A percentile compares a stretch with the other conserved stretches of the same genome.
Conservation (phyloP, 345 rosid species). For the Durio zibethinus region DNA sequence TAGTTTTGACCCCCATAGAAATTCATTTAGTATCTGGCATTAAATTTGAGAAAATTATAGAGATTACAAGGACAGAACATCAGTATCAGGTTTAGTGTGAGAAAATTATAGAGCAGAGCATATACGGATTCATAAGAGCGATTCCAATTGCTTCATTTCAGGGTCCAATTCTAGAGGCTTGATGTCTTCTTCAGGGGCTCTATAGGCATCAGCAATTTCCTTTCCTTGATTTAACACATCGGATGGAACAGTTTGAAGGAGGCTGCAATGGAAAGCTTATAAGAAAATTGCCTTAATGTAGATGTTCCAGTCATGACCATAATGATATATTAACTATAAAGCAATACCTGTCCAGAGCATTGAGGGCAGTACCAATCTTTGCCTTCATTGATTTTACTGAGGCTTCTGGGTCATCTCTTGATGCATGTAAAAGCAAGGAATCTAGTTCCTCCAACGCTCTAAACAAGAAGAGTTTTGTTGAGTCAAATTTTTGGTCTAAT, state of each 20-base stretch:
- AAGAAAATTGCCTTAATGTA: background rate
- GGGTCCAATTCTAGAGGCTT: slow-evolving; percentile 44
- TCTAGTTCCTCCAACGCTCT: slow-evolving; percentile 81
- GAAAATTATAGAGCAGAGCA: background rate
- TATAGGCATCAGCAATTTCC: slow-evolving; percentile 69
- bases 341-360: slow-evolving; percentile 56
- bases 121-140: slow-evolving; percentile 38
- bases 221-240: slow-evolving; percentile 60
- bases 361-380: slow-evolving; percentile 48
- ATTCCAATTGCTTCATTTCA: slow-evolving; percentile 61
- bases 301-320: background rate
- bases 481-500: background rate
- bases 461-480: background rate
- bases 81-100: background rate
- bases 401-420: slow-evolving; percentile 61
- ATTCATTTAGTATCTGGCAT: too few species aligned
- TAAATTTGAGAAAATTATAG: background rate
- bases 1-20: too few species aligned
- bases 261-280: slow-evolving; percentile 34
- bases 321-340: background rate
- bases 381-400: slow-evolving; percentile 61
- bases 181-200: slow-evolving; percentile 34
- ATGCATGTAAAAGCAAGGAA: slow-evolving; percentile 63
- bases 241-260: slow-evolving; percentile 68
- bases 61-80: too few species aligned